Conservation (phyloP, 805 yeast species). For the Diddensiella transvaalensis region DNA sequence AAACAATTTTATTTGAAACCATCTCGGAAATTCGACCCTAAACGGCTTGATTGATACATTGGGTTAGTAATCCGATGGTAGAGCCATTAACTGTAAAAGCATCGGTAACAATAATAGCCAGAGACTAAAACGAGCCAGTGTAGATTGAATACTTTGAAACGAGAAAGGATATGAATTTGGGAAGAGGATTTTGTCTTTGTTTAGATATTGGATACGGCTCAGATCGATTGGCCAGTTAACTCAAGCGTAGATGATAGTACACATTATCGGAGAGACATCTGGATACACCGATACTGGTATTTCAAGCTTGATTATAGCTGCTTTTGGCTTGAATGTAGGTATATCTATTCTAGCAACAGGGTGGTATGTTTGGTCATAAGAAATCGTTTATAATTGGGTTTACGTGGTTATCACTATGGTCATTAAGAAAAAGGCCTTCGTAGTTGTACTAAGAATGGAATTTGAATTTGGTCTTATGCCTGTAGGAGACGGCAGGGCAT, state of each 20-base stretch:
- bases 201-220: constrained; percentile 28
- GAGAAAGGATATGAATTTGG: no score
- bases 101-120: no score
- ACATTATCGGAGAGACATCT: constrained; percentile 32
- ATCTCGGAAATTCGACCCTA: no score
- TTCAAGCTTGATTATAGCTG: constrained; percentile 63
- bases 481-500: constrained; percentile 64
- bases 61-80: no score
- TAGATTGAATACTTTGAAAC: no score
- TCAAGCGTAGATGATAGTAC: constrained; percentile 30
- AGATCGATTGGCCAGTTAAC: constrained; percentile 40
- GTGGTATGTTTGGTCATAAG: constrained; percentile 68
- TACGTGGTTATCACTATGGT: constrained; percentile 53
- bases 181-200: constrained; percentile 29
- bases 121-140: no score
- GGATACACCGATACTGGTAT: constrained; percentile 32
- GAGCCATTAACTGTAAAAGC: no score
- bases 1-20: no score
- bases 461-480: constrained; percentile 27
- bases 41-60: no score
- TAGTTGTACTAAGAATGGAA: constrained; percentile 36
- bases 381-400: constrained; percentile 53
- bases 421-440: constrained; percentile 57
- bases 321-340: constrained; percentile 67
- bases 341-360: constrained; percentile 67